Evolutionary conservation across 1,284 basidiomycete genomes (phyloP).

Genomic region (Sanghuangporus weigelae): DNA sequence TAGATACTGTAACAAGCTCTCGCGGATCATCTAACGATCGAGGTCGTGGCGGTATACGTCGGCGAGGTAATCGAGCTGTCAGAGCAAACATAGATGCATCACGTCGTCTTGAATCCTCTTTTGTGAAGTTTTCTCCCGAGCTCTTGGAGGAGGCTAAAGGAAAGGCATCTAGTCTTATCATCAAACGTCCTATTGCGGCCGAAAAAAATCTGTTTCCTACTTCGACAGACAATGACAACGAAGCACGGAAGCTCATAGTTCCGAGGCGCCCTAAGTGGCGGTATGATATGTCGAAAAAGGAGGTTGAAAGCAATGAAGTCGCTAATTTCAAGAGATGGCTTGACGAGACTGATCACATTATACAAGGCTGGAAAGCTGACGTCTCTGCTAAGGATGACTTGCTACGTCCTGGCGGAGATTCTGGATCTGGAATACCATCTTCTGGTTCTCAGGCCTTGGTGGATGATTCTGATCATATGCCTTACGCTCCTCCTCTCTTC

Average conservation of each 20-base stretch:
- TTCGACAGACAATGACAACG: slow-evolving; percentile 21
- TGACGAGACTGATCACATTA: slow-evolving; percentile 47
- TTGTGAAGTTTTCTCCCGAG: slow-evolving; percentile 55
- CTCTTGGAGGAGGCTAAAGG: slow-evolving; percentile 62
- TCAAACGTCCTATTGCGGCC: slow-evolving; percentile 55
- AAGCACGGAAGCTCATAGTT: slow-evolving; percentile 16
- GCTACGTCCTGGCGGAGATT: slow-evolving; percentile 6
- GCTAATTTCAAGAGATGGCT: slow-evolving; percentile 76
- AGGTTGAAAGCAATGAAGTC: slow-evolving; percentile 85
- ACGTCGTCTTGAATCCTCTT: slow-evolving; percentile 64
- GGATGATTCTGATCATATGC: slow-evolving; percentile 35
- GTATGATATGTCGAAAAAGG: slow-evolving; percentile 76
- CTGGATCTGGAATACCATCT: slow-evolving; percentile 19
- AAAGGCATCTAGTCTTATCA: slow-evolving; percentile 48
- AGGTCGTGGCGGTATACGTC: slow-evolving; percentile 9
- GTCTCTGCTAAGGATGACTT: slow-evolving; percentile 15
- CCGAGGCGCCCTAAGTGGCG: slow-evolving; percentile 73
- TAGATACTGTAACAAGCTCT: slow-evolving; percentile 34
- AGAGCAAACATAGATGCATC: slow-evolving; percentile 17
- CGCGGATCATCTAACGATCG: slow-evolving; percentile 4
- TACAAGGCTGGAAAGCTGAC: slow-evolving; percentile 48
- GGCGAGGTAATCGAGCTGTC: slow-evolving; percentile 7
- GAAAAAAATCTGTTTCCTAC: slow-evolving; percentile 39
- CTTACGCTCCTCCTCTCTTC: slow-evolving; percentile 69
- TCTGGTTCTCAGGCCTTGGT: slow-evolving; percentile 22